Base-by-base conservation (phyloP, 2,329 filamentous ascomycete species). In the Fusarium udum region DNA sequence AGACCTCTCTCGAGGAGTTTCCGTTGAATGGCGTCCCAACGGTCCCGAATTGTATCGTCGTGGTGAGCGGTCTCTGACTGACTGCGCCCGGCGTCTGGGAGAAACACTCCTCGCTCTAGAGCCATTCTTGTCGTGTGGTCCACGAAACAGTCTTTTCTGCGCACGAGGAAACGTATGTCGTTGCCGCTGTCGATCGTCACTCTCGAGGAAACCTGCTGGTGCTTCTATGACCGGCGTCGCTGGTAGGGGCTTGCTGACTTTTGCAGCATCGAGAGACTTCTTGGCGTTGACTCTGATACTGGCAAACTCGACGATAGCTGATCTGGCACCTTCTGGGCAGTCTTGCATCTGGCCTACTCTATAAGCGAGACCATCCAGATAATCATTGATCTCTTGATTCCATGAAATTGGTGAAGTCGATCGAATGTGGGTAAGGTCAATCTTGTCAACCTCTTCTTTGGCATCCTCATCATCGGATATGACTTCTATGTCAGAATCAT, bases 311-410 rank as follows among this genome's bases (percentile, higher is more conserved):
- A 81, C 64, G 31, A 80, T 76, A 36, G 80, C 79, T 18, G 61
- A 59, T 24, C 72, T 65, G 22, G 76, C 79, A n/a, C 75, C 75
- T 15, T 71, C 64, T 22, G 79, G 78, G 10, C 68, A 74, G 45
- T 72, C 61, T 48, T 76, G 73, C 31, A 79, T 73, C 63, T 82
- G 80, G 45, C 80, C 80, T 34, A 81, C 74, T 63, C 80, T 75
- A 72, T 81, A 81, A 53, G 80, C 80, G 40, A 81, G 74, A 56
- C 80, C 80, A 56, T 78, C 64, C 20, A 78, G 63, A 43, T 67
- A 71, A 34, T 66, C 67, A 45, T 75, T 68, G 20, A 69, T 66
- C 14, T 67, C 61, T 16, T 61, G 31, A 51, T 65, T 16, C 62
- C 74, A 13, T 55, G 51, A 55, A 55, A 31, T 46, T 26, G 64